Evolutionary conservation across 2,329 filamentous ascomycete species (phyloP).

Genomic region (Aspergillus texensis): DNA sequence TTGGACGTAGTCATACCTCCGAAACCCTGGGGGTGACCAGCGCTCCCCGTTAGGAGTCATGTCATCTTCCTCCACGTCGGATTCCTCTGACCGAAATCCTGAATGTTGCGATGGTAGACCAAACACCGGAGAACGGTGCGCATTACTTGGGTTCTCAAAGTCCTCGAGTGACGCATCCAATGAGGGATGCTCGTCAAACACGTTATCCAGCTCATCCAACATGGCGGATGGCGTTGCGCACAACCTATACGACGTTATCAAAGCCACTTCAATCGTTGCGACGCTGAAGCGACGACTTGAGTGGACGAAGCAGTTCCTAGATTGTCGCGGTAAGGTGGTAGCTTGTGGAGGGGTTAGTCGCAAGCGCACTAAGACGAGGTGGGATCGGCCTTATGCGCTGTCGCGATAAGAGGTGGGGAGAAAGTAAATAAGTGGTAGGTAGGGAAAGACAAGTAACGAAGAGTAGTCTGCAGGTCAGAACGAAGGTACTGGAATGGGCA

Average conservation of each 20-base stretch:
- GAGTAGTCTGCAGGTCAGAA: slow-evolving; percentile 13
- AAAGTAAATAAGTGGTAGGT: slow-evolving; percentile 8
- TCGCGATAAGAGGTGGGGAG: slow-evolving; percentile 9
- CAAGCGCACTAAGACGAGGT: slow-evolving; percentile 18
- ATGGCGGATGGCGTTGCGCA: slow-evolving; percentile 44
- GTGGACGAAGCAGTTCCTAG: slow-evolving; percentile 16
- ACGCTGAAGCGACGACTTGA: slow-evolving; percentile 23
- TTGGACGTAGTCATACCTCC: slow-evolving; percentile 50
- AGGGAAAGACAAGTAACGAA: slow-evolving; percentile 7
- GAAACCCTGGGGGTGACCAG: slow-evolving; percentile 69
- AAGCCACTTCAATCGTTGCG: slow-evolving; percentile 29
- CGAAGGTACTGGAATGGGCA: slow-evolving; percentile 11
- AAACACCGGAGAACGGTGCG: slow-evolving; percentile 54
- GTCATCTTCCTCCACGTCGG: slow-evolving; percentile 46
- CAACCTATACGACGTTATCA: slow-evolving; percentile 26
- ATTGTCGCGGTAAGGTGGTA: slow-evolving; percentile 8
- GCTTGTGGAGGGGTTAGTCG: slow-evolving; percentile 19
- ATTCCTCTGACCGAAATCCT: slow-evolving; percentile 61
- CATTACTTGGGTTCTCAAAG: slow-evolving; percentile 57
- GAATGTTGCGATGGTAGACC: slow-evolving; percentile 63
- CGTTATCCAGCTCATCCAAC: slow-evolving; percentile 50
- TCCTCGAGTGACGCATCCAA: slow-evolving; percentile 64
- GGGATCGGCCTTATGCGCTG: slow-evolving; percentile 4
- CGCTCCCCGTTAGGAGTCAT: slow-evolving; percentile 48
- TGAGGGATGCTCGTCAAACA: slow-evolving; percentile 62